phyloP scores from a whole-genome alignment of 768 basidiomycete species.

The Leccinum fibrillosum region DNA sequence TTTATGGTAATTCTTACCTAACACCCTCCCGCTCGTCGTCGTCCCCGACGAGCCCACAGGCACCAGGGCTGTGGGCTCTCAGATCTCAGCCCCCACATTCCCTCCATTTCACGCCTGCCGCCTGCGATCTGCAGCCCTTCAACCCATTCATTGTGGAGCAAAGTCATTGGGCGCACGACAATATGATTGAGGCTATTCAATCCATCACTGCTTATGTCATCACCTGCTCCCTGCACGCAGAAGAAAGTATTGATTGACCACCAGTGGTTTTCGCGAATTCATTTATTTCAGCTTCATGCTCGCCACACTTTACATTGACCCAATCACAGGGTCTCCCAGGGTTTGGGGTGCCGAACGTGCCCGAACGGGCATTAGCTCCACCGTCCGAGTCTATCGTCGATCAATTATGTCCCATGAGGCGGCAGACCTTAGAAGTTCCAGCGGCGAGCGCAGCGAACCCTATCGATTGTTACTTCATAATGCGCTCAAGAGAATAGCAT shows the following conservation, averaged over 20 bases:
- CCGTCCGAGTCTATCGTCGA: background rate
- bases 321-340: background rate
- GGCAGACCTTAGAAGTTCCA: background rate
- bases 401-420: slow-evolving; percentile 3
- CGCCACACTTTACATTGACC: background rate
- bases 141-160: background rate
- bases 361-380: background rate
- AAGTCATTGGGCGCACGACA: background rate
- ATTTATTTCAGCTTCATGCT: background rate
- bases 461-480: background rate
- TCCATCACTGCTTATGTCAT: slow-evolving; percentile 1
- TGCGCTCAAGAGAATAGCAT: background rate
- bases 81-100: background rate
- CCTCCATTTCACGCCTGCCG: background rate
- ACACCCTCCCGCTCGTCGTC: slow-evolving; percentile 5
- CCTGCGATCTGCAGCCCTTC: background rate
- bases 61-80: slow-evolving; percentile 2
- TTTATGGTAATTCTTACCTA: slow-evolving; percentile 9
- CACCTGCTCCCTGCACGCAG: background rate
- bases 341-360: background rate
- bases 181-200: background rate
- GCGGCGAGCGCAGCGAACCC: background rate
- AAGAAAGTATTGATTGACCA: too few species aligned
- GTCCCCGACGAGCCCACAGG: slow-evolving; percentile 1
- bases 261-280: background rate